phyloP scores from a whole-genome alignment of 164 flowering plant species.

The Hamamelis virginiana region DNA sequence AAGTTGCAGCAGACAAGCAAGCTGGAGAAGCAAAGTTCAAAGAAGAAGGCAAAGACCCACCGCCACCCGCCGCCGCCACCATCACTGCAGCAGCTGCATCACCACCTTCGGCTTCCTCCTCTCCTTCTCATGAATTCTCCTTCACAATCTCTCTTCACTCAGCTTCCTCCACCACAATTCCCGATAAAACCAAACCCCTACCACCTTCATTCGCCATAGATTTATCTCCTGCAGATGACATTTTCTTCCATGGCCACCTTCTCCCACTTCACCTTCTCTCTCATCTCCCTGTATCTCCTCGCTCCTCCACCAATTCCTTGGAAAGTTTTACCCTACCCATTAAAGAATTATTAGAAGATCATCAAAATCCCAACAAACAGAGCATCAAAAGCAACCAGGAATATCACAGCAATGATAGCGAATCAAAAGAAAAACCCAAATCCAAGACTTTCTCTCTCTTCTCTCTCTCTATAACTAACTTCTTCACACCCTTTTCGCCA shows the following conservation, averaged over 20 bases:
- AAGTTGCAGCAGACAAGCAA: slow-evolving; percentile 1
- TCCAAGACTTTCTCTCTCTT: slow-evolving; percentile 64
- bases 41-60: slow-evolving; percentile 15
- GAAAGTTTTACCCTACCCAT: slow-evolving; percentile 64
- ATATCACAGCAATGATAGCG: slow-evolving; percentile 3
- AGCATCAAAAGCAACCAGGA: slow-evolving; percentile 6
- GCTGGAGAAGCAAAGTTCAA: neutral
- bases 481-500: too few relatives aligned
- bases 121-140: slow-evolving; percentile 94
- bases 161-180: slow-evolving; percentile 21
- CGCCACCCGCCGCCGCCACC: slow-evolving; percentile 7
- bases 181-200: slow-evolving; percentile 19
- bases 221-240: slow-evolving; percentile 85
- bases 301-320: slow-evolving; percentile 64
- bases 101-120: slow-evolving; percentile 60
- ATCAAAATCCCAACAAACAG: slow-evolving; percentile 11
- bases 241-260: slow-evolving; percentile 93
- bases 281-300: slow-evolving; percentile 66
- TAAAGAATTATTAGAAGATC: slow-evolving; percentile 30
- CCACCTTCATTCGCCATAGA: slow-evolving; percentile 44
- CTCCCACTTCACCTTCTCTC: slow-evolving; percentile 86
- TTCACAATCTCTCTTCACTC: slow-evolving; percentile 74
- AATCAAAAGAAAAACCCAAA: slow-evolving; percentile 35
- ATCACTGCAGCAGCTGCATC: too few relatives aligned
- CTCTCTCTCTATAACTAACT: too few relatives aligned